phyloP scores from a whole-genome alignment of 1,284 basidiomycete species.

The Ustilago bromivora region DNA sequence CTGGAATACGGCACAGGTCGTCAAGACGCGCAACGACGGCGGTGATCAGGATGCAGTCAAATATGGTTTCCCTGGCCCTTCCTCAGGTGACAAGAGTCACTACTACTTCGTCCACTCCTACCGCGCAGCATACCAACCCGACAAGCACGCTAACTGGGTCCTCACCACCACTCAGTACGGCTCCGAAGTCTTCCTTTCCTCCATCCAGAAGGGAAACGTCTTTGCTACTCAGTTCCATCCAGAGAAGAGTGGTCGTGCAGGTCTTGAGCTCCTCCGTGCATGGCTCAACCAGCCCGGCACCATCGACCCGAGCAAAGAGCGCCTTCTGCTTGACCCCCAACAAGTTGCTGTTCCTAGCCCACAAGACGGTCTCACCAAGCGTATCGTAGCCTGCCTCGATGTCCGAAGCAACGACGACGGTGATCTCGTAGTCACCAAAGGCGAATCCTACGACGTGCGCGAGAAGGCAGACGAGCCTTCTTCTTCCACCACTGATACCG shows the following conservation, averaged over 20 bases:
- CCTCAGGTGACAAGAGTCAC: slow-evolving; percentile 75
- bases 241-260: slow-evolving; percentile 95
- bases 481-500: neutral
- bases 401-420: slow-evolving; percentile 95
- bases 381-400: slow-evolving; percentile 97
- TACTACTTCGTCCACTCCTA: slow-evolving; percentile 97
- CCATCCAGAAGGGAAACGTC: slow-evolving; percentile 84
- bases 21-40: slow-evolving; percentile 42
- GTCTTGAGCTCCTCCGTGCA: slow-evolving; percentile 81
- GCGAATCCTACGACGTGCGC: slow-evolving; percentile 98
- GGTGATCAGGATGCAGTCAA: slow-evolving; percentile 43
- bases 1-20: slow-evolving; percentile 76
- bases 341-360: slow-evolving; percentile 69
- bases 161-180: slow-evolving; percentile 94
- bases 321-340: slow-evolving; percentile 52
- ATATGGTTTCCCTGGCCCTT: slow-evolving; percentile 49
- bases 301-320: slow-evolving; percentile 36
- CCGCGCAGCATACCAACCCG: slow-evolving; percentile 76
- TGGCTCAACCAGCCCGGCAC: slow-evolving; percentile 79
- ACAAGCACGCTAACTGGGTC: slow-evolving; percentile 75
- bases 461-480: slow-evolving; percentile 72
- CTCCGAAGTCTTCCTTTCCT: slow-evolving; percentile 88
- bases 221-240: slow-evolving; percentile 98
- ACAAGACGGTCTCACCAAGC: slow-evolving; percentile 76
- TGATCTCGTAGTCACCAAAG: slow-evolving; percentile 98